These are phyloP conservation scores for Colletotrichum truncatum DNA, from an alignment of 2,329 filamentous ascomycete genomes.

Conservation along the genomic window DNA sequence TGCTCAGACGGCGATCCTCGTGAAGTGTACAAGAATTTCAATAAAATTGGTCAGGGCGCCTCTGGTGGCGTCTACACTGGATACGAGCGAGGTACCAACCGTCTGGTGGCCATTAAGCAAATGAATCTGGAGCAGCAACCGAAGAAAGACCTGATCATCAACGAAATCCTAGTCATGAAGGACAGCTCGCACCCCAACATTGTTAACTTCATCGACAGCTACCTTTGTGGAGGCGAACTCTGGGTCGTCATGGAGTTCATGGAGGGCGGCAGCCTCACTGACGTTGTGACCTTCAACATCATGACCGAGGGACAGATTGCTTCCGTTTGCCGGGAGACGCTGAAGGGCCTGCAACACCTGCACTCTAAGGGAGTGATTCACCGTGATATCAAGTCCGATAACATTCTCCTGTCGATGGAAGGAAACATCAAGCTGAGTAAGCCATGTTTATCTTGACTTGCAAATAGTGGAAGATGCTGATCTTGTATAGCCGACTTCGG, in stretches of 20 bases:
- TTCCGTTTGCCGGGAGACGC: slow-evolving; percentile 91
- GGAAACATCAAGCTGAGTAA: slow-evolving; percentile 97
- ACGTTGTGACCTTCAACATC: slow-evolving; percentile 99
- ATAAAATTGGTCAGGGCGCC: slow-evolving; percentile 96
- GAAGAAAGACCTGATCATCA: slow-evolving; percentile 99
- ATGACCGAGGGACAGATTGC: slow-evolving; percentile 99
- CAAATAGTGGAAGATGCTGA: slow-evolving; percentile 38
- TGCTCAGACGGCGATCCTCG: slow-evolving; percentile 91
- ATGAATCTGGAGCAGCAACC: slow-evolving; percentile 99
- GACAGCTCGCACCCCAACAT: slow-evolving; percentile 98
- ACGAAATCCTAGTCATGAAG: slow-evolving; percentile 99
- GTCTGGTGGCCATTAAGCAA: slow-evolving; percentile 97
- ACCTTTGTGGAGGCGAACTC: slow-evolving; percentile 85
- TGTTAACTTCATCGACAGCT: slow-evolving; percentile 99
- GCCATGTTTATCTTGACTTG: slow-evolving; percentile 43
- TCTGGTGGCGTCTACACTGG: slow-evolving; percentile 96
- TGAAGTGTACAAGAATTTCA: slow-evolving; percentile 85
- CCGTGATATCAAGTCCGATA: slow-evolving; percentile 98
- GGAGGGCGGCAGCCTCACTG: slow-evolving; percentile 96
- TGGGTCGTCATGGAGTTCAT: slow-evolving; percentile 99
- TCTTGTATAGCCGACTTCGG: slow-evolving; percentile 85
- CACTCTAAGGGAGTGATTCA: slow-evolving; percentile 99
- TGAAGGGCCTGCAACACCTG: slow-evolving; percentile 91
- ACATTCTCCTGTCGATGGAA: slow-evolving; percentile 91
- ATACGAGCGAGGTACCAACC: slow-evolving; percentile 83